Evolutionary conservation across 805 yeast genomes (phyloP), one percentile per base, ranked within the genome.

Genomic region (Candida stauntonica): DNA sequence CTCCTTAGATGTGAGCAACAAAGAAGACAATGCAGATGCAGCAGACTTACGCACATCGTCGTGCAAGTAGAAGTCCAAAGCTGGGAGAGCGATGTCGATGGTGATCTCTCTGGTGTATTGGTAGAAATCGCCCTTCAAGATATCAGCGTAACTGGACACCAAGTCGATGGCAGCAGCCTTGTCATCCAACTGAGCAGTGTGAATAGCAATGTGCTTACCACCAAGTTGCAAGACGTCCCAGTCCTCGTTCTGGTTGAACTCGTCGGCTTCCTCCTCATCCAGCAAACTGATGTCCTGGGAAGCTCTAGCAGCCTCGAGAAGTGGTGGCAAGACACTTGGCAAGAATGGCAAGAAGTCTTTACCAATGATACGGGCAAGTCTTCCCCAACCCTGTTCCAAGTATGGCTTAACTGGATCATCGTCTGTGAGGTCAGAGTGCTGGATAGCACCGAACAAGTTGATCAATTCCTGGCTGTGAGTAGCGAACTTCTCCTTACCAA

Each of bases 41-140:
- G 96, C 88, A n/a, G 91, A 77, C 19, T 84, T 86, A 51, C 98
- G 78, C 5, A 91, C 98, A 27, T 94, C 96, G 60, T 88, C 96
- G 58, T 88, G 96, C 54, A 89, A 73, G 58, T 86, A 88, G 59
- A 91, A 93, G 57, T 82, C 93, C 40, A 93, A 70, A 3, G 95
- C 87, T 6, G 98, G 98, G 20, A 88, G 66, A 8, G 87, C 83
- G 49, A 93, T 79, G 27, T 85, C 93, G 33, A 69, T 72, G 37
- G 87, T 75, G 45, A 89, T 77, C 54, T 84, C 89, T 31, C 73
- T 73, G 15, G 86, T 93, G 66, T 84, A 91, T 7, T 86, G 89
- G 51, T 75, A 82, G 61, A 93, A 93, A 38, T 76, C 82, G 17
- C 75, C 89, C 46, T 85, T 86, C 46, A 93, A 72, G 44, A 85